Percentiles rank a stretch among this genome's conserved stretches.
These are phyloP conservation scores for Yarrowia alimentaria DNA, from an alignment of 805 yeast genomes.

Conservation along the genomic window DNA sequence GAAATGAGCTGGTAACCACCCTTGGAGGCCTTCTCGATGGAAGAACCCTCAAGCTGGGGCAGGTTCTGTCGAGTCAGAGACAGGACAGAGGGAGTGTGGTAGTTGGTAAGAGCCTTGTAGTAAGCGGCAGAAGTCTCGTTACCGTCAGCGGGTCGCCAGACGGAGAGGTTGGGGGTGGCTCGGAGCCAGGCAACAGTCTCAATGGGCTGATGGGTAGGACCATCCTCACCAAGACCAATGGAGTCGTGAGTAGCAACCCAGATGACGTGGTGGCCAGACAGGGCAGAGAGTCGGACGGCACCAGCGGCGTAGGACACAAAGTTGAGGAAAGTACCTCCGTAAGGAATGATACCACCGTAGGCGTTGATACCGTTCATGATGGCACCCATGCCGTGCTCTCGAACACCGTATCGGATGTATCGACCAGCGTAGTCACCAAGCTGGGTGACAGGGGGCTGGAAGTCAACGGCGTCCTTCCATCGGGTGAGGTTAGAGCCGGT, in stretches of 20 bases:
- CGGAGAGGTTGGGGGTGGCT: slow-evolving; percentile 49
- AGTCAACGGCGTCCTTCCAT: slow-evolving; percentile 39
- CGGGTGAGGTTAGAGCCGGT: slow-evolving; percentile 36
- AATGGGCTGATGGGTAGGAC: slow-evolving; percentile 57
- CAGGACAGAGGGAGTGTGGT: slow-evolving; percentile 61
- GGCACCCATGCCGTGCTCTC: slow-evolving; percentile 99
- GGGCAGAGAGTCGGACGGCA: slow-evolving; percentile 50
- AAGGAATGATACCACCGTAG: slow-evolving; percentile 73
- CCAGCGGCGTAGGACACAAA: slow-evolving; percentile 63
- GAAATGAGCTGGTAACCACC: slow-evolving; percentile 86
- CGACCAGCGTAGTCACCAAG: slow-evolving; percentile 43
- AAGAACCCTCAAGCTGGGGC: slow-evolving; percentile 90
- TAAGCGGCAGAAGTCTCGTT: slow-evolving; percentile 53
- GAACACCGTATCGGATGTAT: slow-evolving; percentile 93
- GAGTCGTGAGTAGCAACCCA: slow-evolving; percentile 57
- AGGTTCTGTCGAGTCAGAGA: slow-evolving; percentile 75
- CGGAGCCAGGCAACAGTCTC: slow-evolving; percentile 51
- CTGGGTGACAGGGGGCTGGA: slow-evolving; percentile 68
- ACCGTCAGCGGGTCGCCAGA: slow-evolving; percentile 53
- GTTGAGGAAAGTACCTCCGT: slow-evolving; percentile 98
- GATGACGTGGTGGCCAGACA: slow-evolving; percentile 46
- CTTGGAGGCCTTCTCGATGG: slow-evolving; percentile 84
- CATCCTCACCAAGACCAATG: slow-evolving; percentile 56
- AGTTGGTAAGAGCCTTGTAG: slow-evolving; percentile 55
- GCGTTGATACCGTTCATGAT: slow-evolving; percentile 78